A percentile compares a stretch with the other conserved stretches of the same genome.
These are phyloP conservation scores for Eutrema japonicum DNA, from an alignment of 345 rosid species.

Conservation along the genomic window DNA sequence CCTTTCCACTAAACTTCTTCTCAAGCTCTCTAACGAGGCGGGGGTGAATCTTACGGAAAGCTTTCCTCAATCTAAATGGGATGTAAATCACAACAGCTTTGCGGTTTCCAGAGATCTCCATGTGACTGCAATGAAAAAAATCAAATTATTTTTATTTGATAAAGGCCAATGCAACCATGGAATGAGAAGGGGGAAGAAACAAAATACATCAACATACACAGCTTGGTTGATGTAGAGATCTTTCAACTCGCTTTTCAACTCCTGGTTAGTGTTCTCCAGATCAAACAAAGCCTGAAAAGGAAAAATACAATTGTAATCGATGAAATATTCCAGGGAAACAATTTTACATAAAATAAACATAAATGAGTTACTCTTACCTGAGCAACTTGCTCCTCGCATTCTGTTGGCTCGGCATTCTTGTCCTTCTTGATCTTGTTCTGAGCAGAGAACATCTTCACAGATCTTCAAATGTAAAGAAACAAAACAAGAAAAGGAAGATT, in stretches of 20 bases:
- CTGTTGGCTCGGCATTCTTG: slow-evolving; percentile 79
- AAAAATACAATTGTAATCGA: too few relatives aligned
- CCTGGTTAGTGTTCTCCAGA: slow-evolving; percentile 81
- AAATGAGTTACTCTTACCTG: slow-evolving; percentile 50
- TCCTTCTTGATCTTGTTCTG: slow-evolving; percentile 87
- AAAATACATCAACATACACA: slow-evolving; percentile 54
- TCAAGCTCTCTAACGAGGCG: slow-evolving; percentile 91
- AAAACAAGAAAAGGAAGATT: neutral
- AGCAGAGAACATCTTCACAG: slow-evolving; percentile 76
- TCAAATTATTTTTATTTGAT: neutral
- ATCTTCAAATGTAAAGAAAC: slow-evolving; percentile 37
- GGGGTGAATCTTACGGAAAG: slow-evolving; percentile 80
- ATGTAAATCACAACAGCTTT: slow-evolving; percentile 86
- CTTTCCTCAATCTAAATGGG: slow-evolving; percentile 88
- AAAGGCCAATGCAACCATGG: neutral
- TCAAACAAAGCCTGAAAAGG: slow-evolving; percentile 71
- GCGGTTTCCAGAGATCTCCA: slow-evolving; percentile 79
- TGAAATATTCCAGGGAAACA: too few relatives aligned
- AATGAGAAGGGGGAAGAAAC: neutral
- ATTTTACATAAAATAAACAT: neutral
- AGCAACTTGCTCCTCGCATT: slow-evolving; percentile 81
- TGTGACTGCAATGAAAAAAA: slow-evolving; percentile 51
- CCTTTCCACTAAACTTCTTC: slow-evolving; percentile 98
- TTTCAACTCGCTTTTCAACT: slow-evolving; percentile 79
- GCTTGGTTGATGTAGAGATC: slow-evolving; percentile 85